Evolutionary conservation across 495 filamentous ascomycete genomes (phyloP).

Genomic region (Chaetomium cochliodes): DNA sequence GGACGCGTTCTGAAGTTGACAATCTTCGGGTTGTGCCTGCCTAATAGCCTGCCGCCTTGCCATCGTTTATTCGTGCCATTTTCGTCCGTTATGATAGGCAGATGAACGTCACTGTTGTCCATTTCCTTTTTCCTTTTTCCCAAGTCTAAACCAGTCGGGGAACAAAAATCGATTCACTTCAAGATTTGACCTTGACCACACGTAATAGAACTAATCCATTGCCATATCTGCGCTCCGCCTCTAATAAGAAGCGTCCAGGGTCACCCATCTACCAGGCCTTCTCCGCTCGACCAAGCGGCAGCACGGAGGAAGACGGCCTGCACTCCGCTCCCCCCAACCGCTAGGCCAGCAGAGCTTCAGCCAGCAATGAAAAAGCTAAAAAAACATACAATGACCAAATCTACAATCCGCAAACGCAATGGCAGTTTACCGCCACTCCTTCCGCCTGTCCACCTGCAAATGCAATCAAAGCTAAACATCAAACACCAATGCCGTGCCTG

Average conservation of each 20-base stretch:
- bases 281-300: constrained; percentile 6
- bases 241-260: neutral
- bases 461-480: constrained; percentile 16
- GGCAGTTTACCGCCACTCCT: constrained; percentile 8
- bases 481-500: neutral
- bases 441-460: constrained; percentile 14
- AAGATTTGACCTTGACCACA: too few species aligned
- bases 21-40: too few species aligned
- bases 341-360: neutral
- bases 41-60: too few species aligned
- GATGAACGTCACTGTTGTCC: too few species aligned
- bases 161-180: too few species aligned
- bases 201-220: neutral
- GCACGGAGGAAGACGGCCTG: constrained; percentile 14
- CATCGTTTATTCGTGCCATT: too few species aligned
- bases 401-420: constrained; percentile 9
- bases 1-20: too few species aligned
- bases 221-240: constrained; percentile 7
- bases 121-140: too few species aligned
- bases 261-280: constrained; percentile 6
- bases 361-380: neutral
- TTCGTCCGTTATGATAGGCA: too few species aligned
- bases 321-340: constrained; percentile 10
- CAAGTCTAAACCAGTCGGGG: too few species aligned
- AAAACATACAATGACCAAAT: constrained; percentile 2